phyloP scores from a whole-genome alignment of 805 yeast species.

The Monosporozyma aerobia region DNA sequence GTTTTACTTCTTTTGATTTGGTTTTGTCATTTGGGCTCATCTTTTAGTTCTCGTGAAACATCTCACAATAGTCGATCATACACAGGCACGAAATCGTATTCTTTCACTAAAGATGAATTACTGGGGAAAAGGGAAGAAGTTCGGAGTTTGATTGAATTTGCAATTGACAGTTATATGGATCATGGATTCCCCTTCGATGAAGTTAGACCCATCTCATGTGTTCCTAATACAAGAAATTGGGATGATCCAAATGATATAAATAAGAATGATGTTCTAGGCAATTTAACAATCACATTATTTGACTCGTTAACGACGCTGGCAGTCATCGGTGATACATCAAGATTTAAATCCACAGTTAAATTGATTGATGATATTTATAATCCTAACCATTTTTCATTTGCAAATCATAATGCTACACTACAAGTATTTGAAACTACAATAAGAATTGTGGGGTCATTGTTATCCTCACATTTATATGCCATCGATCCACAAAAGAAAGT shows the following conservation, averaged over 20 bases:
- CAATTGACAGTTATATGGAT: constrained; percentile 59
- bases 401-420: constrained; percentile 53
- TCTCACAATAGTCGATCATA: not conserved
- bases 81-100: constrained; percentile 2
- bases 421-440: constrained; percentile 87
- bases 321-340: constrained; percentile 53
- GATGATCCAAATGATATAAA: constrained; percentile 43
- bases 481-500: constrained; percentile 38
- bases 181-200: constrained; percentile 79
- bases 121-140: constrained; percentile 37
- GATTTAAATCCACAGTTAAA: constrained; percentile 40
- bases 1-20: not conserved
- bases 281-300: constrained; percentile 65
- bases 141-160: constrained; percentile 54
- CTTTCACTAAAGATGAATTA: constrained; percentile 28
- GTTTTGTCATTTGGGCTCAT: not conserved
- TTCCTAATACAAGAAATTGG: constrained; percentile 56
- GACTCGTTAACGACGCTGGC: constrained; percentile 77
- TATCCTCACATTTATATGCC: constrained; percentile 71
- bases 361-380: constrained; percentile 32
- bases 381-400: constrained; percentile 33
- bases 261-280: constrained; percentile 79
- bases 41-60: not conserved
- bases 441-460: constrained; percentile 70
- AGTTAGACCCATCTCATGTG: constrained; percentile 64